Base-by-base conservation (phyloP, 75 land plant species). In the Pinus albicaulis region DNA sequence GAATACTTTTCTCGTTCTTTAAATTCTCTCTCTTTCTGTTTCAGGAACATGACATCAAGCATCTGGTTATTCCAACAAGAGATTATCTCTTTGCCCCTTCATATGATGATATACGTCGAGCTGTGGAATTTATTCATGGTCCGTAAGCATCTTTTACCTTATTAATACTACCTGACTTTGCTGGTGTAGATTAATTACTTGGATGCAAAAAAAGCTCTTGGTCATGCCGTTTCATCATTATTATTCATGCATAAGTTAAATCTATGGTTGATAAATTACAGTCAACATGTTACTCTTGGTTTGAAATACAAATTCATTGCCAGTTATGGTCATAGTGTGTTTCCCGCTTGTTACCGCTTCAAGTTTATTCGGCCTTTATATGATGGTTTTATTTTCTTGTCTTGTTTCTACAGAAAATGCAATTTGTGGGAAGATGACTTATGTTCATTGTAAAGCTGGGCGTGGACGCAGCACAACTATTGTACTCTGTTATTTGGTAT, bases 381-480 rank as follows among this genome's bases (percentile, higher is more conserved):
- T 8, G 25, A 34, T 64, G n/a, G 17, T 64, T 64, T 10, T 64
- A 64, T 24, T 77, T 75, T 58, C 60, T 7, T 71, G 57, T 68
- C n/a, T 68, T 68, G 23, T 7, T 41, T 68, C 0, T 62, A 74
- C 80, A 95, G 98, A 84, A 65, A 92, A 93, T 82, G 85, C 92
- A 74, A 80, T 77, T 12, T 56, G 65, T 69, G 86, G 92, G 16
- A 81, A 76, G 77, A 90, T 86, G 24, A 94, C 99, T 22, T 96
- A 96, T 80, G 98, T 96, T 31, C 99, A 96, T 79, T 96, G 99
- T 75, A 96, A 96, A 80, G 99, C 99, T 57, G 99, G 99, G 12
- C 82, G 99, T 41, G 99, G 99, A 13, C 89, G 99, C 16, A 96
- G 99, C 83, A 92, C 99, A 57, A 96, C 99, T 0, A 79, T 96